A percentile compares a stretch with the other conserved stretches of the same genome.
Conservation (phyloP, 192 early-diverging fungal species). For the Mortierella hygrophila region DNA sequence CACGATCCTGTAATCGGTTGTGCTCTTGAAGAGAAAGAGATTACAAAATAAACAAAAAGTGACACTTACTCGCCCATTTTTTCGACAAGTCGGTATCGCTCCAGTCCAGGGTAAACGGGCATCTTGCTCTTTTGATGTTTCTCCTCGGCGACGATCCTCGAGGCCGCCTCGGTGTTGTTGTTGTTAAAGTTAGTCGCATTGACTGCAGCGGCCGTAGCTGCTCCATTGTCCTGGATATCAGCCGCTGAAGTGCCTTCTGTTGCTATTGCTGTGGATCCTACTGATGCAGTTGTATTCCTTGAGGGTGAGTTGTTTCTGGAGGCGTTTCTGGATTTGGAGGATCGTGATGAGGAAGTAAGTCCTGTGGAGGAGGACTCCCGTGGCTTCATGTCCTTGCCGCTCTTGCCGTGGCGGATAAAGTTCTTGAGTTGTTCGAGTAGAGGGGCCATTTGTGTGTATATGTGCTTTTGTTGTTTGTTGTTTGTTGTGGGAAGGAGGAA, state of each 20-base stretch:
- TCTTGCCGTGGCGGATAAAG: constrained; percentile 63
- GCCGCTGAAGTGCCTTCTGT: background rate
- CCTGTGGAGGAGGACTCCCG: constrained; percentile 32
- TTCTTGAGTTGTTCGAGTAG: constrained; percentile 64
- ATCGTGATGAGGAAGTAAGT: constrained; percentile 8
- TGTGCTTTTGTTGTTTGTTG: background rate
- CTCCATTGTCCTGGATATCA: background rate
- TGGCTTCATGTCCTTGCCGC: constrained; percentile 45
- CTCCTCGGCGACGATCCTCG: constrained; percentile 66
- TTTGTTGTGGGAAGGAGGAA: background rate
- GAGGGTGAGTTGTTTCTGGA: constrained; percentile 31
- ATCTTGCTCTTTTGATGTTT: constrained; percentile 61
- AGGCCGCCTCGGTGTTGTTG: constrained; percentile 57
- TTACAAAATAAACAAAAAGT: background rate
- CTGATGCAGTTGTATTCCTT: constrained; percentile 13
- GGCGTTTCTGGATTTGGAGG: constrained; percentile 16
- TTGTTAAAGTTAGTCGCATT: constrained; percentile 30
- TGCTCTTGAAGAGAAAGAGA: background rate
- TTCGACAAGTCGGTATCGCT: constrained; percentile 67
- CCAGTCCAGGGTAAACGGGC: constrained; percentile 70
- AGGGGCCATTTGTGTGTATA: constrained; percentile 30
- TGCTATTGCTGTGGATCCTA: constrained; percentile 1
- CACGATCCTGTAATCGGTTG: background rate
- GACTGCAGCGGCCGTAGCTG: background rate
- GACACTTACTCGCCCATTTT: constrained; percentile 82